phyloP scores from a whole-genome alignment of 2,329 filamentous ascomycete genomes.

The Claviceps africana region DNA sequence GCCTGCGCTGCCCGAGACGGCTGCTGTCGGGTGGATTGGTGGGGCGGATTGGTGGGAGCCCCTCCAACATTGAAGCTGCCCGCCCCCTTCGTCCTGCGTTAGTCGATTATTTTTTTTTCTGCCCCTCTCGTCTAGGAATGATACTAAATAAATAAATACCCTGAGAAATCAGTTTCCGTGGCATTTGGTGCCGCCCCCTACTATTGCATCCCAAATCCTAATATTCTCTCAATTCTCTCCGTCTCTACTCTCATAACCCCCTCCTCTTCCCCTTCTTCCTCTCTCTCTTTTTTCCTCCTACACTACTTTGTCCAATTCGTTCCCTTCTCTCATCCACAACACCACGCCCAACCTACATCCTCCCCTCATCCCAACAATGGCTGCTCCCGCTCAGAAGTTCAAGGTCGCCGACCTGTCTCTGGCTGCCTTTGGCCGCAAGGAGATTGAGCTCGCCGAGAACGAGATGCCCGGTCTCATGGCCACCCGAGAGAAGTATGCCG shows the following conservation, averaged over 20 bases:
- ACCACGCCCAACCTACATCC: too few species aligned
- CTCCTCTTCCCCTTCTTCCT: background rate
- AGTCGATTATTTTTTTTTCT: background rate
- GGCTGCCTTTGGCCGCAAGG: constrained; percentile 95
- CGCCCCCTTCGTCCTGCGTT: background rate
- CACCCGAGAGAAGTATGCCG: constrained; percentile 80
- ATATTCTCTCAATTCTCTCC: too few species aligned
- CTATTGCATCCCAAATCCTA: constrained; percentile 10
- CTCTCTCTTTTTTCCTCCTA: constrained; percentile 7
- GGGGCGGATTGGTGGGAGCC: too few species aligned
- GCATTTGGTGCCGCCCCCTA: background rate
- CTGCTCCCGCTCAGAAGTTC: constrained; percentile 81
- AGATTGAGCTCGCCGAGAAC: constrained; percentile 95
- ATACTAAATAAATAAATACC: background rate
- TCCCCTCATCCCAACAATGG: constrained; percentile 32
- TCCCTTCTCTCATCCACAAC: constrained; percentile 8
- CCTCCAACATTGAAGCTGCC: background rate
- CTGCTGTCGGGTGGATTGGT: too few species aligned
- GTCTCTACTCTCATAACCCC: too few species aligned
- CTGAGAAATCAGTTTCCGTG: background rate
- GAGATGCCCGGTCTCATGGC: constrained; percentile 98
- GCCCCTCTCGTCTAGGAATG: background rate
- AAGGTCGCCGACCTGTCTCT: constrained; percentile 98
- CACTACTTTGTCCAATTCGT: constrained; percentile 8
- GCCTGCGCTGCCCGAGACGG: background rate